Evolutionary conservation across 192 early-diverging fungal species (phyloP), one percentile per base, ranked within the genome.

Genomic region (Umbelopsis sp.): DNA sequence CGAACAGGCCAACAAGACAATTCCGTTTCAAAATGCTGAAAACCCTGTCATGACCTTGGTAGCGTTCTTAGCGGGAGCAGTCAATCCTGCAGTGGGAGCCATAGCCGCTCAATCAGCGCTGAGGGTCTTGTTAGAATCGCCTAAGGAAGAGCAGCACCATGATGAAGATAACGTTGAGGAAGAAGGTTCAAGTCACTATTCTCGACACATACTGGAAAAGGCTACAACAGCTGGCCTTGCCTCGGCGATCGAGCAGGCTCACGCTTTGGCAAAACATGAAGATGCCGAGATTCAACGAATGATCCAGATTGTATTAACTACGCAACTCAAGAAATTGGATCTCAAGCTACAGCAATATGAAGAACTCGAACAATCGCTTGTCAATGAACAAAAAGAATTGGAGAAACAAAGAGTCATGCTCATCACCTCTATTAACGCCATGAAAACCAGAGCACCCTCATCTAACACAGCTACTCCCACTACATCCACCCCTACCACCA

Each of bases 21-120:
- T 86, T 16, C 95, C 96, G 0, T 95, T 98, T 71, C 86, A 84
- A 41, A 85, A 91, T 44, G 86, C 88, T 0, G 93, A 94, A 56
- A 98, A 98, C 71, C 97, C 97, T 0, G 88, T 96, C 7, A 89
- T 99, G 91, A 92, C 90, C 20, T 84, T 97, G 5, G 90, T 96
- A 7, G 91, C 96, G 0, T 97, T 96, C 65, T 83, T 99, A 72
- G 91, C 94, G 0, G 86, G 90, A 9, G 88, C 93, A 32, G 94
- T 99, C 45, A 90, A 90, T 76, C 95, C 96, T 0, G 88, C 91
- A 21, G 92, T 97, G 0, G 97, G 94, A 0, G 84, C 87, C 1
- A 93, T 94, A 0, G 95, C 94, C 7, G 95, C 96, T 7, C 90
- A 95, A 77, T 89, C 92, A 1, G 94, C 96, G 1, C 69, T 97